Conservation (phyloP, 78 protist species). For the Dictyostelium purpureum region DNA sequence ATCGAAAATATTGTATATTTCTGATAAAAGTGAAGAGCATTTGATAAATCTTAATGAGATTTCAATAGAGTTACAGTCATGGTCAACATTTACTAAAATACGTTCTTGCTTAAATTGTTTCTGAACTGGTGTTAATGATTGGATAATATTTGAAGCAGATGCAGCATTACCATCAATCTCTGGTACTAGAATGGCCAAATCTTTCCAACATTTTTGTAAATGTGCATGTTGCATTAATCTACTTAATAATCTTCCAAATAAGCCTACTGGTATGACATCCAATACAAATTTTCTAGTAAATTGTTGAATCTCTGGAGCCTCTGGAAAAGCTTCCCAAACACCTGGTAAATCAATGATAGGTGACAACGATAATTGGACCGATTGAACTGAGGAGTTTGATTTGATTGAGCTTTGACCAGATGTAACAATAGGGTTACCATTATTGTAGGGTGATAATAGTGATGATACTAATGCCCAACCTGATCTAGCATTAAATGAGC, state of each 20-base stretch:
- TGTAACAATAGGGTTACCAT: neutral
- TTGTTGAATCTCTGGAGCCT: slow-evolving; percentile 9
- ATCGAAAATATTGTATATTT: slow-evolving; percentile 39
- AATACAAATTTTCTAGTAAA: slow-evolving; percentile 17
- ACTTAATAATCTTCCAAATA: slow-evolving; percentile 46
- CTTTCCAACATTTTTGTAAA: slow-evolving; percentile 52
- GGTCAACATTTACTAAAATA: slow-evolving; percentile 33
- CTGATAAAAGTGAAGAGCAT: neutral
- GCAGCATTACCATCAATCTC: neutral
- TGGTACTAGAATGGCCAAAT: slow-evolving; percentile 38
- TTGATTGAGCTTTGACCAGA: neutral
- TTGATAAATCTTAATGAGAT: neutral
- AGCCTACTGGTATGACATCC: slow-evolving; percentile 50
- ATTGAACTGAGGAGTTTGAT: neutral
- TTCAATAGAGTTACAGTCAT: slow-evolving; percentile 36
- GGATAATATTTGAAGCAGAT: neutral
- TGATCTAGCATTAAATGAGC: slow-evolving; percentile 54
- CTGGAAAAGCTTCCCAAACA: slow-evolving; percentile 44
- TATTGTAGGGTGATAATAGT: neutral
- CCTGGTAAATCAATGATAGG: neutral
- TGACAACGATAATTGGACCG: neutral
- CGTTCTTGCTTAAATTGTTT: slow-evolving; percentile 8
- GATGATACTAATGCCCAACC: slow-evolving; percentile 64
- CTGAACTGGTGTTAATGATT: neutral
- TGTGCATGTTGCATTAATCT: slow-evolving; percentile 50